Conservation (phyloP, 1,284 basidiomycete species). For the Cryptococcus floricola region DNA sequence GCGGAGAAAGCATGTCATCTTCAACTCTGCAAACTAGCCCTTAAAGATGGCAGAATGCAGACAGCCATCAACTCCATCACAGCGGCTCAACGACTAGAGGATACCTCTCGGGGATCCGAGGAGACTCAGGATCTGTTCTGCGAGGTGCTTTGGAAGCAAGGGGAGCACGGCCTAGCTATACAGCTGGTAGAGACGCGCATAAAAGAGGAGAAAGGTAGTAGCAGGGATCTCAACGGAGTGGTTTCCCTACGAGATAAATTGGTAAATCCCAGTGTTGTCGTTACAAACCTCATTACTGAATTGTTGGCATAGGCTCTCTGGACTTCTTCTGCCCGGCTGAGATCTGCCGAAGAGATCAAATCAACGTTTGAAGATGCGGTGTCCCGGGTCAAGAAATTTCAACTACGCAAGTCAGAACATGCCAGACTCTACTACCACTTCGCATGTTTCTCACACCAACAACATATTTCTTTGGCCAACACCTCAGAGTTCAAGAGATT, state of each 20-base stretch:
- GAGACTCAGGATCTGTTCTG: constrained; percentile 64
- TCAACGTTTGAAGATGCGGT: constrained; percentile 58
- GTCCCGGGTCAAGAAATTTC: constrained; percentile 7
- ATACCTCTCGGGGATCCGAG: constrained; percentile 48
- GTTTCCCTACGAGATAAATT: constrained; percentile 52
- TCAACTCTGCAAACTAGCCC: constrained; percentile 68
- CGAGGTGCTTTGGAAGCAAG: constrained; percentile 81
- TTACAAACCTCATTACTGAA: neutral
- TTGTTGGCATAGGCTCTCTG: constrained; percentile 66
- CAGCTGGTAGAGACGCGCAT: constrained; percentile 60
- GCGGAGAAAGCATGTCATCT: constrained; percentile 71
- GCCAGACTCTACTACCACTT: constrained; percentile 75
- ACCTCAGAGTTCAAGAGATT: constrained; percentile 70
- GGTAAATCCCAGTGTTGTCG: constrained; percentile 50
- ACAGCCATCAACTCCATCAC: constrained; percentile 81
- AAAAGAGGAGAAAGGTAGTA: constrained; percentile 11
- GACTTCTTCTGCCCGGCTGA: constrained; percentile 78
- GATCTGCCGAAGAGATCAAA: constrained; percentile 73
- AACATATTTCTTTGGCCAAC: constrained; percentile 66
- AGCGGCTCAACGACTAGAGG: constrained; percentile 64
- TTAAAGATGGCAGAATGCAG: constrained; percentile 66
- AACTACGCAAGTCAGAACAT: constrained; percentile 40
- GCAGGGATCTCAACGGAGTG: constrained; percentile 4
- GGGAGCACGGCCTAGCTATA: constrained; percentile 79
- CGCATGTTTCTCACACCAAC: constrained; percentile 82